Evolutionary conservation across 2,329 filamentous ascomycete species (phyloP), one percentile per base, ranked within the genome.

Genomic region (Magnaporthiopsis poae): DNA sequence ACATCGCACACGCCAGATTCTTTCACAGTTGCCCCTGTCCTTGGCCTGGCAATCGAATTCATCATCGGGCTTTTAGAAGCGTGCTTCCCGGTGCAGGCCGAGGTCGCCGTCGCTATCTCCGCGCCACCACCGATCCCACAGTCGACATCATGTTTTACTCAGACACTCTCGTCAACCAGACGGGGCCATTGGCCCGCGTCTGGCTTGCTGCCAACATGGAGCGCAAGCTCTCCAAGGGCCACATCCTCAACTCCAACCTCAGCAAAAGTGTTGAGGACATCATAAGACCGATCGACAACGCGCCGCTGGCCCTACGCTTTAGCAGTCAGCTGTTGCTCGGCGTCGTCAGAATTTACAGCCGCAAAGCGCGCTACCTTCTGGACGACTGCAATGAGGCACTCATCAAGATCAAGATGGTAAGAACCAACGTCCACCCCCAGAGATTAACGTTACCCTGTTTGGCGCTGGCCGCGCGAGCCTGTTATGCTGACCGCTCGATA

Each of bases 201-300:
- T 99, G 95, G 95, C 86, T 98, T 69, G 96, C 95, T 39, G 92
- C 95, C 81, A 99, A 98, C 79, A 84, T 98, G 70, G 95, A 98
- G 85, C 92, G 94, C 83, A 99, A 98, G 81, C 88, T 99, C 68
- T 96, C 93, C 72, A 99, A 99, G 80, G 92, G 92, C 70, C 92
- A 97, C 74, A 95, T 98, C 71, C 78, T 99, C 70, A 92, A 96
- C 76, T 94, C 93, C 68, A 96, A 96, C 80, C 90, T 99, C 72
- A 90, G 94, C 73, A 91, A 92, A 80, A 96, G 93, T 78, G 93
- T 99, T 70, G 90, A 92, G 77, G 92, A 92, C 71, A 99, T 99
- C 77, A 95, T 98, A 71, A 91, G 91, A 68, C 91, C 92, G 63
- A 91, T 90, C 70, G 62, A 61, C 25, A 92, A 96, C 79, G 95